Percentiles rank a stretch among this genome's conserved stretches.
Conservation (phyloP, 129 eudicot genomes). For the Kitagawia praeruptora region DNA sequence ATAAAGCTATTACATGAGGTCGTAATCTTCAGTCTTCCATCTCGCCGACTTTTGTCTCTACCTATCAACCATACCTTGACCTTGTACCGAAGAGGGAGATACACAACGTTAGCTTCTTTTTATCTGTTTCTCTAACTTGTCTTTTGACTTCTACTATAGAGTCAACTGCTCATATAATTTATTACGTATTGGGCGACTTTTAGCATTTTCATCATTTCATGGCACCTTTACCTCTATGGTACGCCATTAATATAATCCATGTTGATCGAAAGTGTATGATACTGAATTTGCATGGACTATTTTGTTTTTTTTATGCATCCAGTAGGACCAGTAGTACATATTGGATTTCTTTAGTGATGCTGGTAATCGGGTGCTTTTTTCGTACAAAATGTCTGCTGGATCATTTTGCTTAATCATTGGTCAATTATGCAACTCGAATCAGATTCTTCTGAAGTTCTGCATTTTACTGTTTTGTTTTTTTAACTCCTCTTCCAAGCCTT, state of each 20-base stretch:
- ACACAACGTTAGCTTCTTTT: neutral
- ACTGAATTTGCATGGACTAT: neutral
- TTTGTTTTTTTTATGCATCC: neutral
- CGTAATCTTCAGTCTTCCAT: neutral
- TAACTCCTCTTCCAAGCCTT: neutral
- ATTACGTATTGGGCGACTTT: no score
- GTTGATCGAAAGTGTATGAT: neutral
- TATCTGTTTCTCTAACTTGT: no score
- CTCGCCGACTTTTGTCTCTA: neutral
- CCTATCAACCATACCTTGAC: neutral
- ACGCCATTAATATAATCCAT: no score
- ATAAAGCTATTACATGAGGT: no score
- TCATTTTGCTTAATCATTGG: neutral
- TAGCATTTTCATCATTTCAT: neutral
- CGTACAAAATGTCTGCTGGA: neutral
- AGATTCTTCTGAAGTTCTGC: neutral
- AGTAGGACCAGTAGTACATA: neutral
- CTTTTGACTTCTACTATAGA: no score
- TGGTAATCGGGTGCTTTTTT: neutral
- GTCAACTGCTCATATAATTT: no score
- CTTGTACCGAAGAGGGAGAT: neutral
- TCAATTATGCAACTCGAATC: neutral
- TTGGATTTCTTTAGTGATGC: neutral
- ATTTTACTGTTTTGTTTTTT: neutral
- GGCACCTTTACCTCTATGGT: neutral